Base-by-base conservation (phyloP, 441 rosid genomes). In the Adansonia madagascariensis region DNA sequence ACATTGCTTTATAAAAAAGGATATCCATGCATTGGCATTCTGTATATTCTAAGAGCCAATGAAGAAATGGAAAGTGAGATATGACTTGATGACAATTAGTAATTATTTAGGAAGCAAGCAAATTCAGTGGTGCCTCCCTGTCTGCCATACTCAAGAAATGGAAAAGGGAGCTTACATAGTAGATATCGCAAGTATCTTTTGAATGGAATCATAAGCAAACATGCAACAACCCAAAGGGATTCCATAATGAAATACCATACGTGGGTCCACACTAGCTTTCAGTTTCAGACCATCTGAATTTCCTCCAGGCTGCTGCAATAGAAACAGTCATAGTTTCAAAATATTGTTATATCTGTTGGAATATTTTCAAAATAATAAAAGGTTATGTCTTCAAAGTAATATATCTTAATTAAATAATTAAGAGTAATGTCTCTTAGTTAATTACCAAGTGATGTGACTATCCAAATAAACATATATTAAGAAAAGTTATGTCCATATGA, bases 201-300 rank as follows among this genome's bases (percentile, higher is more conserved):
- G 99, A 70, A 79, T 27, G 60, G 92, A 78, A 75, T 95, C 94
- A 77, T 86, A 92, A 75, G 97, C 93, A 81, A 90, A 86, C 84
- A 84, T 84, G 75, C 84, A 86, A 72, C 91, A 89, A 71, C 92
- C 91, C 18, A 91, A 84, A 15, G 98, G 98, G 79, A 95, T 83
- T 75, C 99, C 99, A 78, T 94, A 89, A 83, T 94, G 99, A 78
- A 95, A 86, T 41, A 86, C 81, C 43, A 91, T 59, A 67, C 85
- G 89, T 63, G 98, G 98, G 22, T 94, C 97, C 35, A 94, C 89
- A 71, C 80, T 83, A 53, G 95, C 80, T 82, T 85, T 91, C 47
- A 90, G 75, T 31, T 31, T 31, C 35, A 31, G 35, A 22, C 97
- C 93, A 66, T 88, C 95, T 0, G 80, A 65, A 72, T 67, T 84